Conservation (phyloP, 805 yeast species). For the Starmera caribaea region DNA sequence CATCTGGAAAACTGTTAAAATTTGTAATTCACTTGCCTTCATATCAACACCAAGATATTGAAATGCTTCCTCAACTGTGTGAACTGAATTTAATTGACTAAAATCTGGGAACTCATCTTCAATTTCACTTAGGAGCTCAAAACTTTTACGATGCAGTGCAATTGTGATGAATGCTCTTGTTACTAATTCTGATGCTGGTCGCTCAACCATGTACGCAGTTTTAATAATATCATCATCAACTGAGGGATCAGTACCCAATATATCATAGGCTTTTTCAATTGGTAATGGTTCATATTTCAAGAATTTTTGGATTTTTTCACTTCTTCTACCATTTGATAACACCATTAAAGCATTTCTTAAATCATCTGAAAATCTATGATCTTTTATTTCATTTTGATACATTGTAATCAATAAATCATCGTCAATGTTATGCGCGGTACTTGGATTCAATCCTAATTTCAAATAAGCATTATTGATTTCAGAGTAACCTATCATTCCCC, state of each 20-base stretch:
- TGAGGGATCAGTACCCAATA: slow-evolving; percentile 38
- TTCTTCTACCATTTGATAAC: slow-evolving; percentile 29
- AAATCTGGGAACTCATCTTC: slow-evolving; percentile 24
- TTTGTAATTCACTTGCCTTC: slow-evolving; percentile 46
- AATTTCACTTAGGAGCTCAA: slow-evolving; percentile 45
- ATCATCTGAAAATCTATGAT: slow-evolving; percentile 10
- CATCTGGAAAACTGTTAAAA: slow-evolving; percentile 43
- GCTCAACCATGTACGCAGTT: slow-evolving; percentile 62
- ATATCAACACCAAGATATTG: slow-evolving; percentile 37
- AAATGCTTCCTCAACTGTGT: slow-evolving; percentile 33
- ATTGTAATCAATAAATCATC: slow-evolving; percentile 23
- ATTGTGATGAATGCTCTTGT: slow-evolving; percentile 54
- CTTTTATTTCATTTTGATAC: slow-evolving; percentile 21
- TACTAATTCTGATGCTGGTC: slow-evolving; percentile 38
- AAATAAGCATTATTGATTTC: slow-evolving; percentile 33
- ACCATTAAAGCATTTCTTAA: slow-evolving; percentile 30
- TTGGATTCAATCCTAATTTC: slow-evolving; percentile 24
- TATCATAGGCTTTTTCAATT: slow-evolving; percentile 39
- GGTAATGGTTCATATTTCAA: slow-evolving; percentile 39
- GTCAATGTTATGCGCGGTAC: slow-evolving; percentile 11
- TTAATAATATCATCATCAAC: slow-evolving; percentile 64
- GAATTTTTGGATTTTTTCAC: slow-evolving; percentile 24
- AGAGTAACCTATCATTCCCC: slow-evolving; percentile 42
- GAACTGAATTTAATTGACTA: slow-evolving; percentile 8
- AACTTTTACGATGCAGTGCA: slow-evolving; percentile 48